Base-by-base conservation (phyloP, 78 protist species). In the Emiliania huxleyi region DNA sequence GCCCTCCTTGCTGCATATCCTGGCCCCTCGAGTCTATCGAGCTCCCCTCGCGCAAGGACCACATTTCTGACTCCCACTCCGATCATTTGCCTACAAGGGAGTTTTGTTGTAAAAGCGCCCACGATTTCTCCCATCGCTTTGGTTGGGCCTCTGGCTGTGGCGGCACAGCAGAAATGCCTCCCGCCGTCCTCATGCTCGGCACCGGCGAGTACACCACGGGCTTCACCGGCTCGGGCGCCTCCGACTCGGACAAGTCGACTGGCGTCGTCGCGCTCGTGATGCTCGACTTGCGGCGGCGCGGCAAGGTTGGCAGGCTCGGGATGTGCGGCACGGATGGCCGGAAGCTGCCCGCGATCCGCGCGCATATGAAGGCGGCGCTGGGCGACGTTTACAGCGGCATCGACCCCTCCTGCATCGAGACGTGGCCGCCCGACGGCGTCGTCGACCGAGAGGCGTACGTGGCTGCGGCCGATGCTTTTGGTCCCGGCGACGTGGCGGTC, bases 171-270 rank as follows among this genome's bases (percentile, higher is more conserved):
- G n/a, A n/a, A n/a, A 48, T 48, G 69, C 46, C 42, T 56, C 88
- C 94, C 1, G 26, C 5, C 25, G 44, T n/a, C 38, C 46, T 75
- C 37, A 2, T 92, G 40, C 0, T 81, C 90, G 90, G 95, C 42
- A 94, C 95, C 15, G 95, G 95, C 89, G 95, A 94, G 94, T 94
- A 94, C 92, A 94, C 95, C 42, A 94, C 95, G 1, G 95, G 95
- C 46, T 94, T 43, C 55, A 73, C 87, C 29, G 71, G n/a, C 37
- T 84, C 42, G 29, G 52, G 81, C 35, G 55, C 37, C n/a, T 38
- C 91, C 19, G 12, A 23, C 40, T 62, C 90, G 18, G 95, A 94
- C 91, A 94, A 94, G 91, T 38, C 5, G 71, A 73, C 62, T 4
- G 95, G 95, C 42, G 95, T 94, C 42, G 94, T 91, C 5, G 95